Evolutionary conservation across 768 basidiomycete species (phyloP).

Genomic region (Mycena indigotica): DNA sequence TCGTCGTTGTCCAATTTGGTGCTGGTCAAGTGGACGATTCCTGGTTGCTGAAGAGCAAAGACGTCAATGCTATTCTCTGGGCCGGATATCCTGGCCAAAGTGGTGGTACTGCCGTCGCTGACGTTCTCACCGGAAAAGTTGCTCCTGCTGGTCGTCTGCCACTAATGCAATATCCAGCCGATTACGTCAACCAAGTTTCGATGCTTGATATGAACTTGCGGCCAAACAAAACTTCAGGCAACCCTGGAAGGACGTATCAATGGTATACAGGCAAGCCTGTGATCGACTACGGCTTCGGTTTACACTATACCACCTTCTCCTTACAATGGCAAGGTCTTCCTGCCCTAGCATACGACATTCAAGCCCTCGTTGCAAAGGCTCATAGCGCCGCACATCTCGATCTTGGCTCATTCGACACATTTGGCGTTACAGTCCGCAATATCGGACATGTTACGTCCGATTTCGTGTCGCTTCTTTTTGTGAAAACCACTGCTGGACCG

Average conservation of each 20-base stretch:
- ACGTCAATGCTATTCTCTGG: conserved; percentile 57
- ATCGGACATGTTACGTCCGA: conserved; percentile 53
- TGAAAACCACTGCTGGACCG: conserved; percentile 51
- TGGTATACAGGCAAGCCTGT: conserved; percentile 58
- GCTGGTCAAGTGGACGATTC: conserved; percentile 59
- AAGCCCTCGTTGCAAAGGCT: conserved; percentile 35
- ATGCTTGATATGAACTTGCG: conserved; percentile 65
- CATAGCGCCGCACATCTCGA: conserved; percentile 36
- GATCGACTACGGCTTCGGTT: conserved; percentile 55
- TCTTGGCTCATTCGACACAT: conserved; percentile 49
- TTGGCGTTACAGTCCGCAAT: conserved; percentile 51
- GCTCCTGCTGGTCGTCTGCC: conserved; percentile 60
- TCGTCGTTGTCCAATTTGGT: conserved; percentile 57
- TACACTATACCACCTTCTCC: conserved; percentile 57
- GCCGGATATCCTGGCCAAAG: conserved; percentile 60
- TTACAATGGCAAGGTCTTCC: conserved; percentile 45
- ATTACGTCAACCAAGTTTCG: conserved; percentile 47
- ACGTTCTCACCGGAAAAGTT: conserved; percentile 52
- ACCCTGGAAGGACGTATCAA: conserved; percentile 59
- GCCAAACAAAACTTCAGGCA: conserved; percentile 40
- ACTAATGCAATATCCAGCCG: conserved; percentile 55
- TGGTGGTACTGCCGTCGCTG: conserved; percentile 55
- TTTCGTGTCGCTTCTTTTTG: conserved; percentile 58
- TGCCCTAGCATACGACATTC: conserved; percentile 41
- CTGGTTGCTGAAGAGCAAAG: conserved; percentile 43